Conservation (phyloP, 495 filamentous ascomycete genomes). For the Talaromyces wortmannii region DNA sequence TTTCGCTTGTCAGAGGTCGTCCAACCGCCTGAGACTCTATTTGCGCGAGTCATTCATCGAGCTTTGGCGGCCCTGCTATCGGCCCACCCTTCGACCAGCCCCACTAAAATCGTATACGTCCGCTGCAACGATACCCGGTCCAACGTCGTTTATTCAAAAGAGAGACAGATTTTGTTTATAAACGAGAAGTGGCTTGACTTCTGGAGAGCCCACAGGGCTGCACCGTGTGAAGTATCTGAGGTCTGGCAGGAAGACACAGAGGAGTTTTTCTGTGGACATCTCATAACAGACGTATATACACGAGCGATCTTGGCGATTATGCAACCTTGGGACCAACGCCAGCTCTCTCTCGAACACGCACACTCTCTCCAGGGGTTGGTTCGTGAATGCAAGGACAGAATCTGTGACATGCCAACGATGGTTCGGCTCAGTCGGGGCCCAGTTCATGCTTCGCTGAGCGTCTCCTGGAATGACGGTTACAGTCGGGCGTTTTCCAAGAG, state of each 20-base stretch:
- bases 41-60: neutral
- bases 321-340: neutral
- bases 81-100: neutral
- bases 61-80: no score
- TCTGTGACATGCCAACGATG: neutral
- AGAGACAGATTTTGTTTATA: neutral
- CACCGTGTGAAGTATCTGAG: neutral
- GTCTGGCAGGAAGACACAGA: neutral
- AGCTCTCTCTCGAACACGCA: neutral
- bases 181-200: conserved; percentile 2
- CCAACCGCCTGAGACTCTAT: neutral
- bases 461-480: neutral
- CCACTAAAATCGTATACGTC: neutral
- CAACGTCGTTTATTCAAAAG: neutral
- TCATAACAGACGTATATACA: neutral
- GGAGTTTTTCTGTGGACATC: neutral
- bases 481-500: neutral
- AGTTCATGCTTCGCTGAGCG: neutral
- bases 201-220: neutral
- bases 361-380: neutral
- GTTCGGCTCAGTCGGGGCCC: neutral
- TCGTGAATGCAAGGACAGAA: neutral
- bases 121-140: neutral
- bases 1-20: neutral
- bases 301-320: neutral